phyloP scores from a whole-genome alignment of 805 yeast genomes.

The Ogataea corticis region DNA sequence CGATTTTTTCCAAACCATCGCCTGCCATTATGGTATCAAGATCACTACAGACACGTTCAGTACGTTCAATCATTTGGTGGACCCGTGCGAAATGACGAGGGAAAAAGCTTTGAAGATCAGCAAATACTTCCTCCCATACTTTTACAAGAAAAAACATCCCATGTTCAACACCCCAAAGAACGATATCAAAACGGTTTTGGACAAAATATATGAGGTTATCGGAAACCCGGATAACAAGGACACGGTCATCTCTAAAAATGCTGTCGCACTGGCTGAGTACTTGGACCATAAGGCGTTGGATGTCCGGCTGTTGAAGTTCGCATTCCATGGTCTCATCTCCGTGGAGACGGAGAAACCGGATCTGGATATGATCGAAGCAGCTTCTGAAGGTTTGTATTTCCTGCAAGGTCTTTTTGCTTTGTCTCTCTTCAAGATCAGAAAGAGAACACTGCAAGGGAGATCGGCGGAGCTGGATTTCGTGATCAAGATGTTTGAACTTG shows the following conservation, averaged over 20 bases:
- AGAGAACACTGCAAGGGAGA: constrained; percentile 76
- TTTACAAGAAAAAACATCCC: constrained; percentile 59
- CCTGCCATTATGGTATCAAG: constrained; percentile 73
- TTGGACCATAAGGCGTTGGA: constrained; percentile 46
- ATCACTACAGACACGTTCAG: constrained; percentile 58
- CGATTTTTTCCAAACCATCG: constrained; percentile 73
- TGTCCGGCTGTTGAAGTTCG: constrained; percentile 44
- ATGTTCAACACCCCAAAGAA: constrained; percentile 59
- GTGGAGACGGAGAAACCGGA: constrained; percentile 31
- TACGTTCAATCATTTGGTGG: constrained; percentile 67
- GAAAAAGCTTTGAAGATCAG: constrained; percentile 38
- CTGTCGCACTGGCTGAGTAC: constrained; percentile 44
- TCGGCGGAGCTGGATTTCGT: constrained; percentile 80
- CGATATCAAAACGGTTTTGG: constrained; percentile 73
- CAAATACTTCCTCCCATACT: constrained; percentile 51
- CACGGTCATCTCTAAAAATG: constrained; percentile 46
- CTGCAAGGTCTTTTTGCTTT: constrained; percentile 68
- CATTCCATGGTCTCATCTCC: constrained; percentile 50
- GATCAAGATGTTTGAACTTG: constrained; percentile 61
- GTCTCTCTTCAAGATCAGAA: constrained; percentile 67
- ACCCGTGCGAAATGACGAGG: constrained; percentile 39
- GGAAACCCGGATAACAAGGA: constrained; percentile 60
- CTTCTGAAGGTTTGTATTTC: constrained; percentile 61
- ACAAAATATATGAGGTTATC: constrained; percentile 65
- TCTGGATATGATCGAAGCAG: constrained; percentile 37